These are phyloP conservation scores for Cordyceps fumosorosea DNA, from an alignment of 2,329 filamentous ascomycete species.

Conservation along the genomic window DNA sequence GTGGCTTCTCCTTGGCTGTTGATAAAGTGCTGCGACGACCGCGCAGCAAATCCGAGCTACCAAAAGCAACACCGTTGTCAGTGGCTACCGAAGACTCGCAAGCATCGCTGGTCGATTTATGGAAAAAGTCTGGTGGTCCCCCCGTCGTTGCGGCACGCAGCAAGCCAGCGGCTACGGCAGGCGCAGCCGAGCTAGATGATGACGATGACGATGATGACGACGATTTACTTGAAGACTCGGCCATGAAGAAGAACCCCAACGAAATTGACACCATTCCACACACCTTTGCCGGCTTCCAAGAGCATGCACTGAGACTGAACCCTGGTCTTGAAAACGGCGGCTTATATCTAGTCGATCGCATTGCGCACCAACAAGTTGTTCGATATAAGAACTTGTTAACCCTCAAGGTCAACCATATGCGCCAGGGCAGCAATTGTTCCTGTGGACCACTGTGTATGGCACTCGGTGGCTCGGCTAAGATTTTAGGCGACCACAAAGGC, in stretches of 20 bases:
- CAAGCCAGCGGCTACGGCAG: constrained; percentile 22
- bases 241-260: constrained; percentile 56
- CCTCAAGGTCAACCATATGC: constrained; percentile 62
- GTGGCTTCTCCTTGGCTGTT: constrained; percentile 37
- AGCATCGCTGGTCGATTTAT: constrained; percentile 42
- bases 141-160: constrained; percentile 45
- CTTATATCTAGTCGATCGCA: constrained; percentile 66
- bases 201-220: constrained; percentile 56
- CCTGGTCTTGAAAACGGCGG: constrained; percentile 55
- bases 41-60: constrained; percentile 49
- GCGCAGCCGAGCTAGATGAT: constrained; percentile 34
- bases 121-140: constrained; percentile 47
- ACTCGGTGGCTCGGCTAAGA: constrained; percentile 57
- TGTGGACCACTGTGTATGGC: constrained; percentile 58
- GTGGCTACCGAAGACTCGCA: constrained; percentile 29
- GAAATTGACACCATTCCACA: constrained; percentile 63
- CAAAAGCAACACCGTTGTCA: constrained; percentile 28
- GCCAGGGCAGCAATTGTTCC: constrained; percentile 53
- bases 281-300: constrained; percentile 67
- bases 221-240: constrained; percentile 48
- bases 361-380: constrained; percentile 72
- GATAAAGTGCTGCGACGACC: constrained; percentile 46
- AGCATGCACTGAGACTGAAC: constrained; percentile 67
- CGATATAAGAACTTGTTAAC: constrained; percentile 74
- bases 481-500: constrained; percentile 51